Conservation (phyloP, 176 grass and related monocot genomes). For the Lolium multiflorum region DNA sequence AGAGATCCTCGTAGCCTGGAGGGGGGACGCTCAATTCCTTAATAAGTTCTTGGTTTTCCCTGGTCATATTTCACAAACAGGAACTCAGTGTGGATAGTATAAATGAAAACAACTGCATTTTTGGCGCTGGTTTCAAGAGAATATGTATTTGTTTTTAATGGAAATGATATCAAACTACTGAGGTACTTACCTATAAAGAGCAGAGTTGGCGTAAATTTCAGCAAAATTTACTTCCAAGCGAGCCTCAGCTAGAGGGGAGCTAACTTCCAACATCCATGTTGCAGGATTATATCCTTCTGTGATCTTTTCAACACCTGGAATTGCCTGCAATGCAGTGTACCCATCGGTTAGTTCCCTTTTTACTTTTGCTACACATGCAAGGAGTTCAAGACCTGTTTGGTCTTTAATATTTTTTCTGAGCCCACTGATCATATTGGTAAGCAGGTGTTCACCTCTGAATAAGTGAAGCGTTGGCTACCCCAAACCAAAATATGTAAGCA, state of each 20-base stretch:
- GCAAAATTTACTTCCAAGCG: constrained; percentile 66
- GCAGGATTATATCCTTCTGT: constrained; percentile 83
- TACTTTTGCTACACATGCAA: constrained; percentile 2
- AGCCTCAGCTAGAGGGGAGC: constrained; percentile 59
- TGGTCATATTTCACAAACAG: constrained; percentile 31
- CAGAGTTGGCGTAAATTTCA: constrained; percentile 76
- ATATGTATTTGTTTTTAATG: background rate
- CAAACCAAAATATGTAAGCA: constrained; percentile 3
- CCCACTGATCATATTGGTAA: background rate
- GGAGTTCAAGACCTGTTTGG: background rate
- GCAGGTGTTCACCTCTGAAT: background rate
- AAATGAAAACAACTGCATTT: background rate
- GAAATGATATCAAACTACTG: background rate
- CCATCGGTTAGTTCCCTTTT: background rate
- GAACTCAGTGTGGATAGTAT: background rate
- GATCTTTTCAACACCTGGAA: constrained; percentile 76
- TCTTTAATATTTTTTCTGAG: constrained; percentile 23
- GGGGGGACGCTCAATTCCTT: constrained; percentile 67
- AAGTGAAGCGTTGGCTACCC: background rate
- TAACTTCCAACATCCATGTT: constrained; percentile 93
- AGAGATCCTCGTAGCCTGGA: constrained; percentile 61
- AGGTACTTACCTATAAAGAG: constrained; percentile 62
- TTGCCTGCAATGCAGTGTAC: constrained; percentile 67
- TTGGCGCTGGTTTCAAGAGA: background rate
- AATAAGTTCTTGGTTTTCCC: constrained; percentile 71